Evolutionary conservation across 2,329 filamentous ascomycete species (phyloP).

Genomic region (Aureobasidium namibiae): DNA sequence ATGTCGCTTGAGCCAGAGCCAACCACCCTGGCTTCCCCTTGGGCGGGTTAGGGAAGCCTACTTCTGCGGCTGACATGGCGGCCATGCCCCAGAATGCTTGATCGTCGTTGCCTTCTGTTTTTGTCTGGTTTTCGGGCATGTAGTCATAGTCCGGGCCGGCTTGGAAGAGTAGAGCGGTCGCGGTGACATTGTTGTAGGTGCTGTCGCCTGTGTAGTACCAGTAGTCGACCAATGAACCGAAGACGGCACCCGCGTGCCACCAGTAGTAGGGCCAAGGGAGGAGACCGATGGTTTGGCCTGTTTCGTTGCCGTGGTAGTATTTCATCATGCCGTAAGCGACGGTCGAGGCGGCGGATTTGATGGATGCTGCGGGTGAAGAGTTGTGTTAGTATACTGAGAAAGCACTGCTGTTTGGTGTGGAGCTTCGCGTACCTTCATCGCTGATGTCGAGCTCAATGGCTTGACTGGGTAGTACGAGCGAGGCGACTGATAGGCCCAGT

Average conservation of each 20-base stretch:
- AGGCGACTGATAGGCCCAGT: background rate
- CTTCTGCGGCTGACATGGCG: slow-evolving; percentile 69
- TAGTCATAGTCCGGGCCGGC: slow-evolving; percentile 34
- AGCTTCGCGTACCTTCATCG: background rate
- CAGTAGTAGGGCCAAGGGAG: slow-evolving; percentile 60
- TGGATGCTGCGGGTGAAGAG: slow-evolving; percentile 21
- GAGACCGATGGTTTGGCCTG: slow-evolving; percentile 39
- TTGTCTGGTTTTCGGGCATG: slow-evolving; percentile 30
- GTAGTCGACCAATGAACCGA: slow-evolving; percentile 55
- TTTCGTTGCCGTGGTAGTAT: slow-evolving; percentile 41
- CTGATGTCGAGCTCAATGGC: background rate
- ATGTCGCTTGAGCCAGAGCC: slow-evolving; percentile 68
- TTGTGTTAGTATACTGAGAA: background rate
- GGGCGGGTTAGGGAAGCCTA: slow-evolving; percentile 59
- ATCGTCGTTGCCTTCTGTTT: slow-evolving; percentile 43
- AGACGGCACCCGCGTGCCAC: slow-evolving; percentile 57
- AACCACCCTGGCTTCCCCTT: slow-evolving; percentile 62
- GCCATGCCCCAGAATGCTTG: slow-evolving; percentile 77
- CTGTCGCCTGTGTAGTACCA: slow-evolving; percentile 38
- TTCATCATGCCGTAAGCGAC: slow-evolving; percentile 37
- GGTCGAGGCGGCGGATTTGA: slow-evolving; percentile 29
- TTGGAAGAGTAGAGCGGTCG: slow-evolving; percentile 35
- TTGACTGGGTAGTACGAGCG: background rate
- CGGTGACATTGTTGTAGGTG: slow-evolving; percentile 35
- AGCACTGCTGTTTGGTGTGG: background rate